Percentiles rank a stretch among this genome's conserved stretches.
Evolutionary conservation across 2,329 filamentous ascomycete species (phyloP).

Genomic region (Nigrospora osmanthi): DNA sequence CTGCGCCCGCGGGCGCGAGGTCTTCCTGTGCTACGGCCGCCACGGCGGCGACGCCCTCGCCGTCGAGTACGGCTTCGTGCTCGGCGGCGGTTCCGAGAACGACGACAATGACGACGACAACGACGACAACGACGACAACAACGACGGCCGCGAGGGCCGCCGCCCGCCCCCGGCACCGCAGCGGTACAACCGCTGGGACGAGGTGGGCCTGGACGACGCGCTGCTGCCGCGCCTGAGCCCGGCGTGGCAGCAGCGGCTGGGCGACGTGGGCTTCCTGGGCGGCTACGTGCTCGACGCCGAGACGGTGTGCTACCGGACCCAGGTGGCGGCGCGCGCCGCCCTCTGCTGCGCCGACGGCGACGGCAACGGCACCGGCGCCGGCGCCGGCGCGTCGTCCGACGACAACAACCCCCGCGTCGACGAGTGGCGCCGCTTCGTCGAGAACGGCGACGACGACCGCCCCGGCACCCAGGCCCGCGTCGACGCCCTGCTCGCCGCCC

Average conservation of each 20-base stretch:
- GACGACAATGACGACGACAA: conserved; percentile 26
- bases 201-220: conserved; percentile 38
- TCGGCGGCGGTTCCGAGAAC: conserved; percentile 25
- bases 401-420: conserved; percentile 6
- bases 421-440: conserved; percentile 39
- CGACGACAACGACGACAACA: conserved; percentile 41
- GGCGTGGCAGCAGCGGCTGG: conserved; percentile 28
- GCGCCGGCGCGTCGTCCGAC: too few species aligned
- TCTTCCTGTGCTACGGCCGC: conserved; percentile 61
- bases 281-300: conserved; percentile 42
- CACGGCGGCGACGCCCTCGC: conserved; percentile 69
- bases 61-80: conserved; percentile 54
- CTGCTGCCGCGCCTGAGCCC: conserved; percentile 29
- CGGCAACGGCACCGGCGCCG: too few species aligned
- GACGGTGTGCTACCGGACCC: conserved; percentile 45
- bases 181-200: conserved; percentile 40
- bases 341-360: too few species aligned
- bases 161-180: conserved; percentile 22
- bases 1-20: conserved; percentile 46
- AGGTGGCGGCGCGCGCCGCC: conserved; percentile 37
- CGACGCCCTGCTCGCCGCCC: conserved; percentile 25
- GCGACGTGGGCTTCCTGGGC: conserved; percentile 39
- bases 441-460: conserved; percentile 33
- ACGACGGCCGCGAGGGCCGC: conserved; percentile 36
- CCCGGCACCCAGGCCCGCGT: conserved; percentile 31